Conservation (phyloP, 2,329 filamentous ascomycete genomes). For the Stemphylium beticola region DNA sequence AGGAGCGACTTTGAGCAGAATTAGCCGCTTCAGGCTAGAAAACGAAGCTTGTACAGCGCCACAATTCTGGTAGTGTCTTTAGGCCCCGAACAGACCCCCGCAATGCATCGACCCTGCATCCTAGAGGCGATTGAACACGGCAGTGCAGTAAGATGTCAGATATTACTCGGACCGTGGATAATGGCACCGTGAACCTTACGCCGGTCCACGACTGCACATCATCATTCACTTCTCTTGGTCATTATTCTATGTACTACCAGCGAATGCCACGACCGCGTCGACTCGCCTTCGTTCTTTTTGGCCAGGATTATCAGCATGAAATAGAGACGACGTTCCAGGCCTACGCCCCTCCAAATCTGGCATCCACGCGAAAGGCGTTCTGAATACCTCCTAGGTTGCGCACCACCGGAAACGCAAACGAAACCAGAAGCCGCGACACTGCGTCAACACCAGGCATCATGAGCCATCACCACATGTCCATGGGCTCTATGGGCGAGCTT, state of each 20-base stretch:
- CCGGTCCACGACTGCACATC: not conserved
- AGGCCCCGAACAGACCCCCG: constrained; percentile 12
- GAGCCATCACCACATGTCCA: constrained; percentile 34
- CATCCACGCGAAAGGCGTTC: not conserved
- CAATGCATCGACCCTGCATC: constrained; percentile 16
- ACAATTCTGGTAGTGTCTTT: not conserved
- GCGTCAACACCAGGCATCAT: constrained; percentile 23
- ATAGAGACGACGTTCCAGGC: not conserved
- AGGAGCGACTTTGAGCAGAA: constrained; percentile 39
- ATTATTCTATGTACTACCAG: not conserved
- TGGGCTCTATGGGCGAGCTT: constrained; percentile 53
- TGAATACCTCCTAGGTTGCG: not conserved
- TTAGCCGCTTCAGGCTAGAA: constrained; percentile 32
- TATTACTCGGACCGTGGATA: constrained; percentile 20
- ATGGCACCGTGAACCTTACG: constrained; percentile 4
- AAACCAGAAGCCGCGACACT: constrained; percentile 14
- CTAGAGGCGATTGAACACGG: constrained; percentile 8
- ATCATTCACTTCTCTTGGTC: not conserved
- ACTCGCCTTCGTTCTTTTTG: not conserved
- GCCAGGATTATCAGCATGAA: constrained; percentile 7
- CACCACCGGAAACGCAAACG: constrained; percentile 7
- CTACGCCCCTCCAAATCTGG: not conserved
- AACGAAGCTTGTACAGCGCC: constrained; percentile 23
- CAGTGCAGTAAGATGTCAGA: constrained; percentile 21
- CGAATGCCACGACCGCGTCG: not conserved